Conservation (phyloP, 805 yeast genomes). For the Peterozyma xylosa region DNA sequence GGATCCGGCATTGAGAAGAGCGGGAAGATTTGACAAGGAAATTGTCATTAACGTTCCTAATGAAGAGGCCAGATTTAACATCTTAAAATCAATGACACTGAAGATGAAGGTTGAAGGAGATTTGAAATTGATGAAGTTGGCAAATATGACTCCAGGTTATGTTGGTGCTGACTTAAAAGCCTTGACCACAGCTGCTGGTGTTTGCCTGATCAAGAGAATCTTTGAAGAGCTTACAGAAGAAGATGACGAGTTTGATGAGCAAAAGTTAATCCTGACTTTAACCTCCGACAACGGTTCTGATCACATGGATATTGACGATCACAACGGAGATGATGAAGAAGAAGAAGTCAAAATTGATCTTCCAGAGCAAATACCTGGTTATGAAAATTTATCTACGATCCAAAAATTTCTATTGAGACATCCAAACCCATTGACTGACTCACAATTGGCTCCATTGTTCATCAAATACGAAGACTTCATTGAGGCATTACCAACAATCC, state of each 20-base stretch:
- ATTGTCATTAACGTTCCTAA: constrained; percentile 93
- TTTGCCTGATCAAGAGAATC: constrained; percentile 86
- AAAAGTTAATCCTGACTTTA: constrained; percentile 6
- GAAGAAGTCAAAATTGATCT: background rate
- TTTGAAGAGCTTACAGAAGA: constrained; percentile 50
- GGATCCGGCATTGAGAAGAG: constrained; percentile 91
- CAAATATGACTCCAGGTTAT: constrained; percentile 93
- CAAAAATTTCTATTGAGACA: constrained; percentile 65
- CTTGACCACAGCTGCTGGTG: constrained; percentile 90
- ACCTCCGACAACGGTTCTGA: constrained; percentile 11
- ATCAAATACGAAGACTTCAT: constrained; percentile 77
- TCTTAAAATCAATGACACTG: constrained; percentile 66
- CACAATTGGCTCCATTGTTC: constrained; percentile 68
- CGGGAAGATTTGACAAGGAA: constrained; percentile 94
- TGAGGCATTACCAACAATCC: constrained; percentile 83
- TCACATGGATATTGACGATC: constrained; percentile 14
- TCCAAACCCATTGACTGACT: constrained; percentile 71
- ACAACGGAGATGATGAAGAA: background rate
- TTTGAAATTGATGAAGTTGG: constrained; percentile 65
- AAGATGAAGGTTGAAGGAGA: constrained; percentile 59
- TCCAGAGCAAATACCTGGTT: background rate
- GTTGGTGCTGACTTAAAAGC: constrained; percentile 98
- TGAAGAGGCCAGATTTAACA: constrained; percentile 71
- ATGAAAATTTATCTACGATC: constrained; percentile 41
- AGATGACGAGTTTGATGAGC: constrained; percentile 23